Base-by-base conservation (phyloP, 1,284 basidiomycete genomes). In the Tetrapyrgos nigripes region DNA sequence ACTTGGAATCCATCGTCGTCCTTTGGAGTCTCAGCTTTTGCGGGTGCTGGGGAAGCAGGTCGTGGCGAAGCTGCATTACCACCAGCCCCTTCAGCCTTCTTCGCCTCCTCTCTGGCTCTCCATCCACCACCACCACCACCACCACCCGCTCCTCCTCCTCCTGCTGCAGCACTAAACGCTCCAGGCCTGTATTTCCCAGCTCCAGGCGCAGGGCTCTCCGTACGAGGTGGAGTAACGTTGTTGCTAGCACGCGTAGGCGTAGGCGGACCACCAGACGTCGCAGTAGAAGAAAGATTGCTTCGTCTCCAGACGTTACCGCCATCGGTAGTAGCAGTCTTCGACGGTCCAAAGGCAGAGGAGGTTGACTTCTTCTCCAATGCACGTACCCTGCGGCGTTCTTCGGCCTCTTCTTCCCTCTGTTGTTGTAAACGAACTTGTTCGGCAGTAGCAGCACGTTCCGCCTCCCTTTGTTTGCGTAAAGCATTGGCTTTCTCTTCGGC, bases 1-100 rank as follows among this genome's bases (percentile, higher is more conserved):
- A 84, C 80, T 70, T 88, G 84, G 82, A 92, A 92, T 2, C 91
- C 90, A 63, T 92, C 91, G 9, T 84, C 78, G 37, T 89, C 87
- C 60, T 79, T 82, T 64, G 74, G 76, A 10, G 62, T 54, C 54
- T 83, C 81, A 55, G 79, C 77, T 60, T 74, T 76, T 4, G 71
- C 64, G 23, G 76, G 59, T 1, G 73, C 62, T 19, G 75, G 69
- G 4, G 83, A 77, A 13, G 70, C 72, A 35, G 76, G 63, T 28
- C 77, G 68, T 13, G 73, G 72, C 14, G 75, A 64, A 5, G 72
- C 54, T 2, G 65, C 55, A 26, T 61, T 59, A 43, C 67, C 67
- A 37, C 63, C 67, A 19, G 27, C 27, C 17, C 37, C 69, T 19
- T 65, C 74, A 48, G 73, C 72, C 28, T 68, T 70, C 66, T 77